phyloP scores from a whole-genome alignment of 2,329 filamentous ascomycete genomes.

The Aspergillus tubingensis region DNA sequence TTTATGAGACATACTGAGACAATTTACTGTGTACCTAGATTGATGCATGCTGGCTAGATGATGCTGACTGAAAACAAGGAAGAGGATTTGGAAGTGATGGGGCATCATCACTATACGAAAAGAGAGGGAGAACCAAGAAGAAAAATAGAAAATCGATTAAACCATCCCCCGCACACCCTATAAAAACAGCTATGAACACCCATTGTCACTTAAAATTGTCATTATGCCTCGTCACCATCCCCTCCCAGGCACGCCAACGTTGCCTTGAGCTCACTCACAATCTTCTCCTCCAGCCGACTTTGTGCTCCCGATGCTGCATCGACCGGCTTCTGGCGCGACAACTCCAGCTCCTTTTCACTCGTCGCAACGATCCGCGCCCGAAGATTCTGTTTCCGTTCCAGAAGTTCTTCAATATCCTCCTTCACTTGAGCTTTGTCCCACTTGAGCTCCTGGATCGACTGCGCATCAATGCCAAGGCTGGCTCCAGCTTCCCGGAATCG shows the following conservation, averaged over 20 bases:
- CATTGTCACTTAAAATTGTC: conserved; percentile 10
- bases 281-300: conserved; percentile 73
- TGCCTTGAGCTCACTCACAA: conserved; percentile 68
- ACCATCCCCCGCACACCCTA: too few relatives aligned
- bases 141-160: not conserved
- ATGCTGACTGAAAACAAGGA: too few relatives aligned
- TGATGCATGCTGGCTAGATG: too few relatives aligned
- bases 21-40: too few relatives aligned
- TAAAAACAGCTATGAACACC: not conserved
- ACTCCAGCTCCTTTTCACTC: conserved; percentile 70
- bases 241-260: conserved; percentile 47
- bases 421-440: conserved; percentile 73
- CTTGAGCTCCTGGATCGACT: conserved; percentile 69
- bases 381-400: conserved; percentile 68
- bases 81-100: too few relatives aligned
- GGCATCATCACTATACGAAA: not conserved
- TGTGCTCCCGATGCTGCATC: conserved; percentile 52
- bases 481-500: conserved; percentile 65
- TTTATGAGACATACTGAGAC: too few relatives aligned
- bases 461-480: conserved; percentile 59
- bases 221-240: conserved; percentile 40
- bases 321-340: conserved; percentile 48
- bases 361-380: conserved; percentile 72
- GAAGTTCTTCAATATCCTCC: conserved; percentile 82
- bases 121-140: conserved; percentile 7